Evolutionary conservation across 495 filamentous ascomycete genomes (phyloP).

Genomic region (Daldinia decipiens): DNA sequence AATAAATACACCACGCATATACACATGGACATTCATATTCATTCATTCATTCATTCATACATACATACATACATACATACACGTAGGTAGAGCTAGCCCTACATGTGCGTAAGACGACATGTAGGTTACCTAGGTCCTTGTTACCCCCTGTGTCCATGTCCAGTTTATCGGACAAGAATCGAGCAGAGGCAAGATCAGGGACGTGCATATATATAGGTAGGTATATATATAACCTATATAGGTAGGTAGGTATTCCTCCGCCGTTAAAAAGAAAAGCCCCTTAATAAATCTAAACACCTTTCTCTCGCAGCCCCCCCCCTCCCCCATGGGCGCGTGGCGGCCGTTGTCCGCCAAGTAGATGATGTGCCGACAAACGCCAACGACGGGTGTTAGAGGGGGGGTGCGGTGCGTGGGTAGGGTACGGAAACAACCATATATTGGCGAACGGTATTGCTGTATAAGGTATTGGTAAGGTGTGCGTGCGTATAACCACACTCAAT

Average conservation of each 20-base stretch:
- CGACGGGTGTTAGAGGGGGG: constrained; percentile 1
- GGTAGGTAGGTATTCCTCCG: background rate
- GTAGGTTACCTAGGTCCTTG: background rate
- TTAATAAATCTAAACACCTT: background rate
- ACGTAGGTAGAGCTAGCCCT: background rate
- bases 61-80: background rate
- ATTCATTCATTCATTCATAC: too few relatives aligned
- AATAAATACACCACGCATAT: background rate
- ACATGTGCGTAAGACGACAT: background rate
- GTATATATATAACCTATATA: too few relatives aligned
- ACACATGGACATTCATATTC: too few relatives aligned
- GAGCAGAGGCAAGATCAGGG: background rate
- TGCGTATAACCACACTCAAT: background rate
- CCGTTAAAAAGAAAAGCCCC: constrained; percentile 7
- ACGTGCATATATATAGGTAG: background rate
- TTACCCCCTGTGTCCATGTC: background rate
- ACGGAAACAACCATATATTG: background rate
- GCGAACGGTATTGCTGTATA: too few relatives aligned
- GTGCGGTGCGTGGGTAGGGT: background rate
- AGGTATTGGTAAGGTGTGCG: background rate
- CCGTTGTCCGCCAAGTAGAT: constrained; percentile 19
- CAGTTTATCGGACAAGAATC: background rate
- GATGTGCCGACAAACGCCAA: constrained; percentile 13
- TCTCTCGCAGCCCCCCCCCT: background rate
- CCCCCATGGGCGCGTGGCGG: constrained; percentile 9